Percentiles rank a stretch among this genome's conserved stretches.
Evolutionary conservation across 257 asterid species (phyloP).

Genomic region (Avicennia marina): DNA sequence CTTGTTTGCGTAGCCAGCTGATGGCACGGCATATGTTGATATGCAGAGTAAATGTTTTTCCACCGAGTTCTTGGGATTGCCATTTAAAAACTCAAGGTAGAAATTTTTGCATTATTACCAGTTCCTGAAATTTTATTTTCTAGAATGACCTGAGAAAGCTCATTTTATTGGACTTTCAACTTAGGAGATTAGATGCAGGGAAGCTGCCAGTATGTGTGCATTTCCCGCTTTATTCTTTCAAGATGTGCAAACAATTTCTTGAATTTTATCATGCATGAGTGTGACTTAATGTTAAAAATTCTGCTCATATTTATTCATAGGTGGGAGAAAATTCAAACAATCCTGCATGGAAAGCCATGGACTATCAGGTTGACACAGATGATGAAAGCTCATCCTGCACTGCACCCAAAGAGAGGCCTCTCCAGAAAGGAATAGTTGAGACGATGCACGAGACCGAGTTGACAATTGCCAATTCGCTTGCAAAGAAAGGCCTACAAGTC

Average conservation of each 20-base stretch:
- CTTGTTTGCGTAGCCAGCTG: too few relatives aligned
- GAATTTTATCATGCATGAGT: neutral
- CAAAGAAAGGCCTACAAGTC: conserved; percentile 45
- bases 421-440: conserved; percentile 67
- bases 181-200: too few relatives aligned
- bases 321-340: conserved; percentile 56
- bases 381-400: conserved; percentile 8
- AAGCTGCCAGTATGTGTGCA: neutral
- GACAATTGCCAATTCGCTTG: conserved; percentile 36
- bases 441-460: conserved; percentile 38
- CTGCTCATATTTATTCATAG: conserved; percentile 20
- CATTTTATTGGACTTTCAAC: too few relatives aligned
- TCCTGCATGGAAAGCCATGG: conserved; percentile 74
- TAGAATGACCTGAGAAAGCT: neutral
- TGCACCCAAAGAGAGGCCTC: conserved; percentile 39
- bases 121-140: neutral
- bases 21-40: too few relatives aligned
- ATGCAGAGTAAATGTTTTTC: too few relatives aligned
- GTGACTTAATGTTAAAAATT: neutral
- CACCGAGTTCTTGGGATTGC: too few relatives aligned
- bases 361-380: conserved; percentile 46
- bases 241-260: too few relatives aligned
- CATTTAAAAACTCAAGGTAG: too few relatives aligned
- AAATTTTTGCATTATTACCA: too few relatives aligned
- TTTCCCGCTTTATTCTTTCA: too few relatives aligned